Percentiles rank a stretch among this genome's conserved stretches.
phyloP scores from a whole-genome alignment of 257 asterid species.

The Nicotiana undulata region DNA sequence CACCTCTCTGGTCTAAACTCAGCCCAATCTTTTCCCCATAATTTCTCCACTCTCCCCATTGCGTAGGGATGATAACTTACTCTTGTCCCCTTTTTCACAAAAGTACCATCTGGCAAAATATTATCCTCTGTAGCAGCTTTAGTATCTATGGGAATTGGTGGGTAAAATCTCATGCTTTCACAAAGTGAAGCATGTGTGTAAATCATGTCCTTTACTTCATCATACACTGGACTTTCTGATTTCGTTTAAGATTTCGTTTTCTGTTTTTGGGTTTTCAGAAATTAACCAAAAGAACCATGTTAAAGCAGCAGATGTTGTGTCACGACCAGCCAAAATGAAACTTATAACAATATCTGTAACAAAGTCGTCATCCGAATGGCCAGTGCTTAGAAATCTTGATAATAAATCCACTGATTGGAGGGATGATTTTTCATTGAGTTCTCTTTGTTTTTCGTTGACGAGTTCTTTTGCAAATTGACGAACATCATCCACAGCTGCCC shows the following conservation, averaged over 20 bases:
- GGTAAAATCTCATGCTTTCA: conserved; percentile 60
- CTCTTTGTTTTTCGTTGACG: conserved; percentile 29
- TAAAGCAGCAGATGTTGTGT: conserved; percentile 58
- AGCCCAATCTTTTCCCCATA: conserved; percentile 64
- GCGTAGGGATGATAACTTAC: conserved; percentile 53
- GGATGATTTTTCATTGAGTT: conserved; percentile 11
- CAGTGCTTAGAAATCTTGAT: conserved; percentile 45
- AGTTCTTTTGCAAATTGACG: conserved; percentile 40
- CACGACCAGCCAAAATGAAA: conserved; percentile 64
- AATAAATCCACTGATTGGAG: conserved; percentile 35
- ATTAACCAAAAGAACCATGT: conserved; percentile 72
- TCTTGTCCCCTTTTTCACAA: conserved; percentile 40
- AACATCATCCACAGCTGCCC: conserved; percentile 1
- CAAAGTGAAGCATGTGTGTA: conserved; percentile 55
- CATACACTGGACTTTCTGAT: conserved; percentile 16
- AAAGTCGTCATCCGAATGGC: conserved; percentile 40
- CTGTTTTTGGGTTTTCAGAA: conserved; percentile 25
- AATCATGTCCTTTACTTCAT: conserved; percentile 49
- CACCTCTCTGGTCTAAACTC: conserved; percentile 55
- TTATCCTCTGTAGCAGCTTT: conserved; percentile 35
- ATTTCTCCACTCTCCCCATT: conserved; percentile 53
- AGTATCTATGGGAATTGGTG: conserved; percentile 52
- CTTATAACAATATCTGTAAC: conserved; percentile 52
- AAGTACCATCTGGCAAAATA: conserved; percentile 56
- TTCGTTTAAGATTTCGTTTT: conserved; percentile 32